Conservation (phyloP, 176 grass and related monocot genomes). For the Lolium multiflorum region DNA sequence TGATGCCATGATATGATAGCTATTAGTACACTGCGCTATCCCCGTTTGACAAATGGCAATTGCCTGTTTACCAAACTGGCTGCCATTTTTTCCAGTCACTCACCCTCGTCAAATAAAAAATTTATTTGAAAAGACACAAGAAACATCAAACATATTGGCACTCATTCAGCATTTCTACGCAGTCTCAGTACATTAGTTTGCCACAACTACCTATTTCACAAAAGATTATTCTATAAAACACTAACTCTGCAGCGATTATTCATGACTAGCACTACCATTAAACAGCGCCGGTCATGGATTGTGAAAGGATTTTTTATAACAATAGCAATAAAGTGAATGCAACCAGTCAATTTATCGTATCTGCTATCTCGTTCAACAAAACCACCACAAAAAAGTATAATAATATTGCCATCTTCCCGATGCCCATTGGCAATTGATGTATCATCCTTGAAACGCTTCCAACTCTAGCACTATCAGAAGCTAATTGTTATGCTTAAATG, state of each 20-base stretch:
- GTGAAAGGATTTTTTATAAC: background rate
- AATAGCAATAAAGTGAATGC: background rate
- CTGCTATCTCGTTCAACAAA: background rate
- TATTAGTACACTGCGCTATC: background rate
- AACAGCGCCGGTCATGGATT: background rate
- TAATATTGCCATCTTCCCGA: background rate
- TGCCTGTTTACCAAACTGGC: background rate
- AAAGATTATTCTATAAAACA: background rate
- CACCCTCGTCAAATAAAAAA: background rate
- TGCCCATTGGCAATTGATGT: background rate
- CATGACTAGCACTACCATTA: background rate
- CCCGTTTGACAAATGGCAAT: background rate
- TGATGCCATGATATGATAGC: background rate
- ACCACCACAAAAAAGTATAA: background rate
- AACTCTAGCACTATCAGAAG: background rate
- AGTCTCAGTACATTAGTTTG: background rate
- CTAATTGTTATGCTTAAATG: background rate
- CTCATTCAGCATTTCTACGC: background rate
- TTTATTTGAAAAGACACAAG: background rate
- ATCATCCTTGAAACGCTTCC: slow-evolving; percentile 2
- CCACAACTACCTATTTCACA: background rate
- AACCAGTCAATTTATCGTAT: background rate
- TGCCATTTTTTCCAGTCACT: background rate
- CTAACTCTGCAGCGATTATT: background rate
- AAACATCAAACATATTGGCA: background rate